Conservation (phyloP, 2,329 filamentous ascomycete genomes). For the Proliferodiscus dingleyae region DNA sequence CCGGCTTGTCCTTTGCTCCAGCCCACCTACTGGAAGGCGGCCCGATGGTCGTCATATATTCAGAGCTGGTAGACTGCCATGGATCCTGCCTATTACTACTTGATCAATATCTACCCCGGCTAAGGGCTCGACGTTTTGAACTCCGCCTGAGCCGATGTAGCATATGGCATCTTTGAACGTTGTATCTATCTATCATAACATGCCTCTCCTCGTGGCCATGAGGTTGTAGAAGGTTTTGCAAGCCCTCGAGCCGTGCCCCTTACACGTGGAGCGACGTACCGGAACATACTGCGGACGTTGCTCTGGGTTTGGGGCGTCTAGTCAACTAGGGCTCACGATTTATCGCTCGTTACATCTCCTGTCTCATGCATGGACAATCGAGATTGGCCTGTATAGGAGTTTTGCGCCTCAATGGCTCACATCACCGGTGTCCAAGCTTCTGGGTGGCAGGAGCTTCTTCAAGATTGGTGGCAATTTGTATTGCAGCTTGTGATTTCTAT, state of each 20-base stretch:
- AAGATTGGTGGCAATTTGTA: constrained; percentile 27
- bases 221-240: constrained; percentile 5
- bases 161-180: constrained; percentile 1
- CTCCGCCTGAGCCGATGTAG: constrained; percentile 10
- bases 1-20: neutral
- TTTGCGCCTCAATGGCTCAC: constrained; percentile 19
- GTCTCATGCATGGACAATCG: constrained; percentile 8
- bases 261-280: constrained; percentile 11
- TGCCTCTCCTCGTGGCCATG: constrained; percentile 5
- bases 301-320: constrained; percentile 6
- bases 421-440: constrained; percentile 23
- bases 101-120: constrained; percentile 6
- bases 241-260: constrained; percentile 1
- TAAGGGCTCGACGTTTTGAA: constrained; percentile 1
- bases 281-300: constrained; percentile 10
- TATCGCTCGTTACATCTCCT: constrained; percentile 4
- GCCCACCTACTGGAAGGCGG: constrained; percentile 4
- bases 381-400: constrained; percentile 5
- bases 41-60: constrained; percentile 4
- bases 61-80: neutral
- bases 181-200: constrained; percentile 5
- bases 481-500: neutral
- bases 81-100: constrained; percentile 3
- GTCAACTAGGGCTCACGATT: constrained; percentile 2
- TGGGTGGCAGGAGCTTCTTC: constrained; percentile 18